Evolutionary conservation across 164 flowering plant genomes (phyloP).

Genomic region (Aristolochia fimbriata): DNA sequence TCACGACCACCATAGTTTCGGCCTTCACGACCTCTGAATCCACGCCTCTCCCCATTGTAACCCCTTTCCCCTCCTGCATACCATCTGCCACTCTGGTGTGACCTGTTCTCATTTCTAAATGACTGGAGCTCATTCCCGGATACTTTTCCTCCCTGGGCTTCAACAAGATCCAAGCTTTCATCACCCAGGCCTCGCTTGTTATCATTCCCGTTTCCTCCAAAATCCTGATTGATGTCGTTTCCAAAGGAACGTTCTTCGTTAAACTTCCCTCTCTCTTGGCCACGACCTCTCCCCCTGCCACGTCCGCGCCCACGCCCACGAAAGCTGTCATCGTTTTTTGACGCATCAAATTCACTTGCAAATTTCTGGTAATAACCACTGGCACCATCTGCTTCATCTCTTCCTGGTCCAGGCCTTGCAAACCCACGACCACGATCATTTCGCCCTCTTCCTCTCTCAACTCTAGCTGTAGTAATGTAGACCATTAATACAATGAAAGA

Average conservation of each 20-base stretch:
- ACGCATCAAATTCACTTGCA: slow-evolving; percentile 10
- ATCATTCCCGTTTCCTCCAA: slow-evolving; percentile 6
- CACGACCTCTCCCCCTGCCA: slow-evolving; percentile 15
- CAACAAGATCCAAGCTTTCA: slow-evolving; percentile 1
- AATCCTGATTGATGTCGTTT: slow-evolving; percentile 5
- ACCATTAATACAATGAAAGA: not conserved
- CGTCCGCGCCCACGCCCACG: slow-evolving; percentile 10
- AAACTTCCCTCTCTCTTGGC: slow-evolving; percentile 12
- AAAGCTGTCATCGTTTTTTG: slow-evolving; percentile 4
- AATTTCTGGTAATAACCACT: slow-evolving; percentile 12
- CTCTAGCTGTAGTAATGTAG: slow-evolving; percentile 3
- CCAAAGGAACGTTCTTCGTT: slow-evolving; percentile 14
- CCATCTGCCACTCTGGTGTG: too few relatives aligned
- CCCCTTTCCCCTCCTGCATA: too few relatives aligned
- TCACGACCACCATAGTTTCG: slow-evolving; percentile 13
- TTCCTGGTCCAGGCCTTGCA: slow-evolving; percentile 8
- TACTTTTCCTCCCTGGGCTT: not conserved
- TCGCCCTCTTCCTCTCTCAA: slow-evolving; percentile 17
- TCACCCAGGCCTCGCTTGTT: slow-evolving; percentile 11
- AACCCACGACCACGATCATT: slow-evolving; percentile 13
- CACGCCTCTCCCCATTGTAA: slow-evolving; percentile 5
- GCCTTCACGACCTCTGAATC: slow-evolving; percentile 8
- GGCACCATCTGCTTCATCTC: slow-evolving; percentile 5
- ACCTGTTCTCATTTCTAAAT: slow-evolving; percentile 9
- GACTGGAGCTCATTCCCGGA: slow-evolving; percentile 6